Evolutionary conservation across 2,329 filamentous ascomycete genomes (phyloP).

Genomic region (Ceratocystis ficicola): DNA sequence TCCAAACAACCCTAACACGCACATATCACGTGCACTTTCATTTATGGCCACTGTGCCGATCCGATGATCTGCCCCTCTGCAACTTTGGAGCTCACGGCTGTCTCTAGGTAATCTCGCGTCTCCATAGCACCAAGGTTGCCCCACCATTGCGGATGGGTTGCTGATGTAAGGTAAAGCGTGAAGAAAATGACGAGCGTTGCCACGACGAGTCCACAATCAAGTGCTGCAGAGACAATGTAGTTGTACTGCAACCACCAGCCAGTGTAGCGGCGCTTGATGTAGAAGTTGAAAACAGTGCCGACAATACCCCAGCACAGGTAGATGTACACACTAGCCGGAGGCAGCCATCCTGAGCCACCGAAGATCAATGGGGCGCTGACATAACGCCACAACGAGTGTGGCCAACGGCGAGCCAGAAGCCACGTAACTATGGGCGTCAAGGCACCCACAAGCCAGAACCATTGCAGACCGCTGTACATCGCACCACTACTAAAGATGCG

Average conservation of each 20-base stretch:
- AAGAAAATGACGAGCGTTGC: constrained; percentile 60
- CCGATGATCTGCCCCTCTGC: constrained; percentile 40
- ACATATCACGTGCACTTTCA: not conserved
- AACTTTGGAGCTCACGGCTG: constrained; percentile 35
- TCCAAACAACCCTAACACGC: not conserved
- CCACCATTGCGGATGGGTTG: constrained; percentile 48
- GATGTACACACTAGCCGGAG: constrained; percentile 57
- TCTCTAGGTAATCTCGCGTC: constrained; percentile 37
- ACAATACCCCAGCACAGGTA: constrained; percentile 60
- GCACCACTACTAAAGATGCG: constrained; percentile 55
- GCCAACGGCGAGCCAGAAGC: constrained; percentile 49
- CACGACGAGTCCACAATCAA: constrained; percentile 56
- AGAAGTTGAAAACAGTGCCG: constrained; percentile 57
- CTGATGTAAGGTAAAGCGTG: constrained; percentile 48
- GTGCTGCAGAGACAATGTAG: constrained; percentile 58
- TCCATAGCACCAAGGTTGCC: constrained; percentile 40
- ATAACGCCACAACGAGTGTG: constrained; percentile 50
- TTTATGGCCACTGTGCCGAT: constrained; percentile 37
- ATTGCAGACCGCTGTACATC: constrained; percentile 53
- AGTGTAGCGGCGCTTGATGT: constrained; percentile 49
- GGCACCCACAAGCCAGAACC: constrained; percentile 59
- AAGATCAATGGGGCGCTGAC: constrained; percentile 58
- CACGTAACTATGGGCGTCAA: constrained; percentile 51
- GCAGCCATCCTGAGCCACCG: constrained; percentile 50
- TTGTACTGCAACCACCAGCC: constrained; percentile 73